Conservation (phyloP, 345 rosid genomes). For the Moringa oleifera region DNA sequence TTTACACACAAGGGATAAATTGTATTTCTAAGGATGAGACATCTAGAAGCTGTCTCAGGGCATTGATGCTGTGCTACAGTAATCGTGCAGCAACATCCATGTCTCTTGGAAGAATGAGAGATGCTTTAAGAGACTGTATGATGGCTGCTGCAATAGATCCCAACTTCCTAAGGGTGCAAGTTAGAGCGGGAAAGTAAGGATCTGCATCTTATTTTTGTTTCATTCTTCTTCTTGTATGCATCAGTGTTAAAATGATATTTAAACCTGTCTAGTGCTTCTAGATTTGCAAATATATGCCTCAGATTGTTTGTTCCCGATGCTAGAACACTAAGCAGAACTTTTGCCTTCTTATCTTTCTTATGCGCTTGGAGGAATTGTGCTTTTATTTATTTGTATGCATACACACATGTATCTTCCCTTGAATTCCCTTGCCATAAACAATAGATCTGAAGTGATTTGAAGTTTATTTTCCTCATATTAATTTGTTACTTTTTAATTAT, state of each 20-base stretch:
- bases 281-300: neutral
- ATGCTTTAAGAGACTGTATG: constrained; percentile 80
- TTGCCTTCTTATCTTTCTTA: neutral
- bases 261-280: neutral
- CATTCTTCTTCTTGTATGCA: neutral
- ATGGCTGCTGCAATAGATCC: constrained; percentile 79
- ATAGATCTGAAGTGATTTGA: neutral
- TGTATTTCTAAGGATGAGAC: constrained; percentile 60
- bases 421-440: no score
- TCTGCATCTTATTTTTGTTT: constrained; percentile 18
- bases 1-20: constrained; percentile 70
- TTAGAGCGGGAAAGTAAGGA: constrained; percentile 88
- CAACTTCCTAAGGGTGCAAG: constrained; percentile 74
- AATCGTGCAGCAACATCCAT: constrained; percentile 91
- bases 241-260: neutral
- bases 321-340: neutral
- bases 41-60: constrained; percentile 78
- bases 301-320: neutral
- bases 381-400: no score
- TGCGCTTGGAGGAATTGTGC: neutral
- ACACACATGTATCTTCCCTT: no score
- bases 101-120: constrained; percentile 87
- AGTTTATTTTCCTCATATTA: neutral
- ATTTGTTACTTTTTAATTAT: neutral
- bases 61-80: constrained; percentile 88